Evolutionary conservation across 2,329 filamentous ascomycete species (phyloP), one percentile per base, ranked within the genome.

Genomic region (Sporothrix luriei): DNA sequence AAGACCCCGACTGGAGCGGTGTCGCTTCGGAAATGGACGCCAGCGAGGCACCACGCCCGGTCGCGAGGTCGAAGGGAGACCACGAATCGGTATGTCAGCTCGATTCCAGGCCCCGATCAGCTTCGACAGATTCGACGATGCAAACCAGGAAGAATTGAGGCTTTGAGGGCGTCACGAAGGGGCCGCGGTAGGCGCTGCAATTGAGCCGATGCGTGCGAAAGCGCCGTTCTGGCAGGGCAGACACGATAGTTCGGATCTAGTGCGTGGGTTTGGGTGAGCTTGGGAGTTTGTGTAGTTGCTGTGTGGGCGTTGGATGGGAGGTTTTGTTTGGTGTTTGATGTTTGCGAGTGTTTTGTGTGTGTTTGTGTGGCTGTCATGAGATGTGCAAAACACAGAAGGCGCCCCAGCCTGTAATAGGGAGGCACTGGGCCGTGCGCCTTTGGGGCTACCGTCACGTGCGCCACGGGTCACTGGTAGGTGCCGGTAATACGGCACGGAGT

Each of bases 341-440:
- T 49, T 49, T 49, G 48, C 51, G 48, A 49, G 52, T 57, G 54
- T 46, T 46, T 6, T 62, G 57, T 21, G 26, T 33, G 16, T 29
- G 4, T 38, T 14, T 65, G 55, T 43, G 46, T 49, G 21, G 59
- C 59, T 48, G 40, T 64, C 59, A 51, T 65, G 62, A 49, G 62
- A 65, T 65, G 62, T 65, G 61, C 61, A 33, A 64, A 64, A 52
- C 16, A 46, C 16, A 46, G 46, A 65, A 51, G 62, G 61, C 33
- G 14, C 59, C 40, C 57, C 62, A 38, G 62, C 46, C 62, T 65
- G 46, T 40, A 65, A 33, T 52, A 51, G 26, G 46, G 26, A 51
- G 59, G 26, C 62, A 24, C 62, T 46, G 26, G 62, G 46, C 62
- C 46, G 46, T 65, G 62, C 62, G 62, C 62, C 46, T 14, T 49